phyloP scores from a whole-genome alignment of 164 flowering plant species.

The Magnolia kwangsiensis region DNA sequence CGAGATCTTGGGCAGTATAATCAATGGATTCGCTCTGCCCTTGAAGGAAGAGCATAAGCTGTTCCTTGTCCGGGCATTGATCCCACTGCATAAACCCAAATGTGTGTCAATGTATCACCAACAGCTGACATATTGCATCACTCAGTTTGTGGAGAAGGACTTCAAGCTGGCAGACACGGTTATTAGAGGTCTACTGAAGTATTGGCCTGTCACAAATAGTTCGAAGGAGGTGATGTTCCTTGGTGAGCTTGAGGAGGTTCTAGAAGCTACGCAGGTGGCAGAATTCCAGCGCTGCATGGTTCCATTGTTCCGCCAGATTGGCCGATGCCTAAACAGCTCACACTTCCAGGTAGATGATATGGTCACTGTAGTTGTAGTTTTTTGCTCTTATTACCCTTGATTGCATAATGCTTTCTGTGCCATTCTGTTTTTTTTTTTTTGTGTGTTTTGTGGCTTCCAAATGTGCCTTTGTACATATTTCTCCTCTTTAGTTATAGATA shows the following conservation, averaged over 20 bases:
- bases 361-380: neutral
- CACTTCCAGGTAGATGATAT: conserved; percentile 66
- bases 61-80: conserved; percentile 68
- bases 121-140: conserved; percentile 76
- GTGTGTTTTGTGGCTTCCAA: neutral
- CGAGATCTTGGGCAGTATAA: conserved; percentile 73
- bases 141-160: conserved; percentile 84
- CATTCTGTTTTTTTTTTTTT: neutral
- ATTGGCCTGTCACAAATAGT: conserved; percentile 82
- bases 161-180: conserved; percentile 75
- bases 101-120: conserved; percentile 73
- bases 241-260: conserved; percentile 75
- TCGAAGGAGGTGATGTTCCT: conserved; percentile 86
- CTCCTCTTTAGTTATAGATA: neutral
- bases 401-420: neutral
- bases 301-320: conserved; percentile 64
- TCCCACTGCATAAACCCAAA: conserved; percentile 85
- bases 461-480: neutral
- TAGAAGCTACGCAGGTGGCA: conserved; percentile 76
- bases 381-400: no score
- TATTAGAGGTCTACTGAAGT: conserved; percentile 72
- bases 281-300: conserved; percentile 87
- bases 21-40: conserved; percentile 84
- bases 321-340: conserved; percentile 69
- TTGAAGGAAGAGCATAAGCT: conserved; percentile 83